Conservation (phyloP, 257 asterid genomes). For the Nicotiana attenuata region DNA sequence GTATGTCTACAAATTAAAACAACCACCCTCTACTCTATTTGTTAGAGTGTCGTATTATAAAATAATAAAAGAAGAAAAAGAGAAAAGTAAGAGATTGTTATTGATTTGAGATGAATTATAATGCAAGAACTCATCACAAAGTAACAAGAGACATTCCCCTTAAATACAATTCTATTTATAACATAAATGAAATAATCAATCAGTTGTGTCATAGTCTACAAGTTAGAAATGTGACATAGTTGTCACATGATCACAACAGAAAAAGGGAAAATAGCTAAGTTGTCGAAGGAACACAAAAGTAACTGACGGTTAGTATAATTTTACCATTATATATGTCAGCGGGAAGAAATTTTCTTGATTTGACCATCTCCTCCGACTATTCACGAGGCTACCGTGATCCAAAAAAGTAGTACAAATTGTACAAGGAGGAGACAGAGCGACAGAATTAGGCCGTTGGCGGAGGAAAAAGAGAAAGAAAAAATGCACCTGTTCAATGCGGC, state of each 20-base stretch:
- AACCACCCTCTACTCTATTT: too few relatives aligned
- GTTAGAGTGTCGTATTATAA: too few relatives aligned
- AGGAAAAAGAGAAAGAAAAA: background rate
- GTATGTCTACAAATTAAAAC: too few relatives aligned
- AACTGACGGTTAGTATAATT: background rate
- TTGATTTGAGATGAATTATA: too few relatives aligned
- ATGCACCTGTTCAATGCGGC: slow-evolving; percentile 61
- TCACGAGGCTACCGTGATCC: background rate
- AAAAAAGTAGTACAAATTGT: background rate
- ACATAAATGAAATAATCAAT: too few relatives aligned
- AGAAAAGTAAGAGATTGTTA: too few relatives aligned
- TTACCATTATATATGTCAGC: background rate
- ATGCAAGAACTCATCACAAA: too few relatives aligned
- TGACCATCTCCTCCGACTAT: background rate
- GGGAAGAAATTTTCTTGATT: background rate
- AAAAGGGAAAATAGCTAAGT: background rate
- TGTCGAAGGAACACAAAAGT: background rate
- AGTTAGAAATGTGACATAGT: background rate
- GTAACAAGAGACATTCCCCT: too few relatives aligned
- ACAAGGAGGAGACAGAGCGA: background rate
- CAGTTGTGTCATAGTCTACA: background rate
- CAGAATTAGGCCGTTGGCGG: background rate
- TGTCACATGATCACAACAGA: background rate
- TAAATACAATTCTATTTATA: too few relatives aligned
- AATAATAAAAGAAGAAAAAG: too few relatives aligned